Evolutionary conservation across 805 yeast genomes (phyloP), one percentile per base, ranked within the genome.

Genomic region (Metschnikowia kunwiensis): DNA sequence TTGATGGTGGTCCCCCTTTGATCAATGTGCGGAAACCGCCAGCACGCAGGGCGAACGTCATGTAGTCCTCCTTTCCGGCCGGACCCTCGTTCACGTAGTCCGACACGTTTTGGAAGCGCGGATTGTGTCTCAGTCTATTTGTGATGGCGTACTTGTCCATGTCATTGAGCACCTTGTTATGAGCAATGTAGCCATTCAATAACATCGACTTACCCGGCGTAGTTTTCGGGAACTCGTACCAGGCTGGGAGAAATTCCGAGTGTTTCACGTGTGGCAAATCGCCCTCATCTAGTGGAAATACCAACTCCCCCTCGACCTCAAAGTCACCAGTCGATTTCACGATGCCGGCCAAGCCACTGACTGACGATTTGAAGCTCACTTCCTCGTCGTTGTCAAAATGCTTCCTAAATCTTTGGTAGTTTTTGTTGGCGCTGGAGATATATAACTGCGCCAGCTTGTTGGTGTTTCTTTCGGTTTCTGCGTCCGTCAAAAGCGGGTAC

Each of bases 161-260:
- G 25, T 74, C 76, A 4, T 78, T 77, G 30, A 91, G 64, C 6
- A 80, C 80, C 13, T 70, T 68, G 23, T 63, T 62, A 41, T 79
- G 82, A 5, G 87, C 74, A 42, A 78, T 77, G 53, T 68, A 86
- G 0, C 97, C 97, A 30, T 80, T 83, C 45, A 91, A 59, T 15
- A 91, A 65, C 83, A 93, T 84, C 1, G 95, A 82, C 55, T 91
- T 93, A 21, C 87, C 82, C 10, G 61, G 68, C 24, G 64, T 65
- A 41, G 72, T 66, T 2, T 69, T 62, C 3, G 95, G 91, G 74
- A 81, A 73, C 28, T 67, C 54, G 52, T 82, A 91, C 31, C 67
- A 66, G 2, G 77, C 61, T 38, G 57, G 63, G 28, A 72, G 51
- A 47, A 58, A 78, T 7, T 58, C 63, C 10, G 41, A 36, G 37